Conservation (phyloP, 176 grass and related monocot genomes). For the Tillandsia leiboldiana region DNA sequence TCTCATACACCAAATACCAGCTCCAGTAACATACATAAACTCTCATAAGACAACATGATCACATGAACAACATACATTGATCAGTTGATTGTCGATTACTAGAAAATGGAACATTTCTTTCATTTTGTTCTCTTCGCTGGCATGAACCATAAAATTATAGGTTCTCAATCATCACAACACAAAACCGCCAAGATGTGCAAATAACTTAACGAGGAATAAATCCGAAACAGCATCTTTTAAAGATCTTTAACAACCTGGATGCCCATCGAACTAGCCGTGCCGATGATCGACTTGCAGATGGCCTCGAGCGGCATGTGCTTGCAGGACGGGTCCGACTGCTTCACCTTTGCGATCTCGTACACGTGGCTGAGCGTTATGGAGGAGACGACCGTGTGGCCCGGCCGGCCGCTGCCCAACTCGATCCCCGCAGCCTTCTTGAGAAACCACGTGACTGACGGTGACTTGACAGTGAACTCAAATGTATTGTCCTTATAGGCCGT, state of each 20-base stretch:
- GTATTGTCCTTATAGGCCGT: slow-evolving; percentile 89
- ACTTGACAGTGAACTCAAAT: slow-evolving; percentile 78
- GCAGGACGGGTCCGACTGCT: slow-evolving; percentile 54
- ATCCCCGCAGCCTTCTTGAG: slow-evolving; percentile 73
- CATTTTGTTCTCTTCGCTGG: too few relatives aligned
- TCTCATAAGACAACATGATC: too few relatives aligned
- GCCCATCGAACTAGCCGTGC: slow-evolving; percentile 78
- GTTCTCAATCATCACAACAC: too few relatives aligned
- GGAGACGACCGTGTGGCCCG: slow-evolving; percentile 43
- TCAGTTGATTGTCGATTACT: too few relatives aligned
- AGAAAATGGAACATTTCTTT: too few relatives aligned
- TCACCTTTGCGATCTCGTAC: slow-evolving; percentile 83
- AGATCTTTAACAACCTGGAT: slow-evolving; percentile 84
- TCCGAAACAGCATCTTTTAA: slow-evolving; percentile 16
- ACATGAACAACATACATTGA: too few relatives aligned
- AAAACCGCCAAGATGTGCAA: too few relatives aligned
- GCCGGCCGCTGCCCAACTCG: slow-evolving; percentile 47
- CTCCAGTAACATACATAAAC: too few relatives aligned
- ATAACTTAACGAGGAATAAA: too few relatives aligned
- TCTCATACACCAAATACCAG: too few relatives aligned
- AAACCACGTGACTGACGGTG: slow-evolving; percentile 73
- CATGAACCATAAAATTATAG: too few relatives aligned
- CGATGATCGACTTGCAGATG: slow-evolving; percentile 79
- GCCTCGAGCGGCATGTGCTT: slow-evolving; percentile 77
- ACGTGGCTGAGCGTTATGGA: slow-evolving; percentile 59